phyloP scores from a whole-genome alignment of 139 green algal genomes.

The Auxenochlorella pyrenoidosa region DNA sequence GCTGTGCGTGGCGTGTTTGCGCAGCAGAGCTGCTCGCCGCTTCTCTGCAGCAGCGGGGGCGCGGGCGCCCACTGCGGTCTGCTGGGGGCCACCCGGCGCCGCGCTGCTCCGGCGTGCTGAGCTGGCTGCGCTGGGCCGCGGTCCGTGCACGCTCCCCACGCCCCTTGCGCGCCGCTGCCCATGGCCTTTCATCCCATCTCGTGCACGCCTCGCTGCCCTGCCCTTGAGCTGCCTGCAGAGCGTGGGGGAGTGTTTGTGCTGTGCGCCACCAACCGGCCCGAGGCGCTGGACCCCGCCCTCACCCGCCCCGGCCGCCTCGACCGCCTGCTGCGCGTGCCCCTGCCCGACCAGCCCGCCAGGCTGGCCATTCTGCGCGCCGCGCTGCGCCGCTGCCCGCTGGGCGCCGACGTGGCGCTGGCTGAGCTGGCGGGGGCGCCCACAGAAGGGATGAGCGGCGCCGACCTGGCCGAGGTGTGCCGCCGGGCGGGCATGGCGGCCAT shows the following conservation, averaged over 20 bases:
- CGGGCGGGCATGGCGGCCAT: conserved; percentile 25
- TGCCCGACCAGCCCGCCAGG: conserved; percentile 50
- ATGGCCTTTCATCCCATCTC: too few relatives aligned
- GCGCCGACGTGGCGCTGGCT: conserved; percentile 35
- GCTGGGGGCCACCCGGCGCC: too few relatives aligned
- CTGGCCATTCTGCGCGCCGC: conserved; percentile 38
- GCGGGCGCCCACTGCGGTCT: too few relatives aligned
- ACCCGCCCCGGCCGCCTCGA: conserved; percentile 77
- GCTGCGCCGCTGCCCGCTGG: conserved; percentile 39
- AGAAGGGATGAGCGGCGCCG: conserved; percentile 48
- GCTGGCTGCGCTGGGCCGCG: background rate
- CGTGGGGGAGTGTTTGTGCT: conserved; percentile 67
- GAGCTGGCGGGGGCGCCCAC: conserved; percentile 27
- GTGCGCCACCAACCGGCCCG: conserved; percentile 80
- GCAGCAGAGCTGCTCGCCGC: too few relatives aligned
- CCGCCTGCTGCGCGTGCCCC: conserved; percentile 59
- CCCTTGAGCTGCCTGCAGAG: background rate
- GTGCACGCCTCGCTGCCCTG: too few relatives aligned
- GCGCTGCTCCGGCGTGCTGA: too few relatives aligned
- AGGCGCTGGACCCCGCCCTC: conserved; percentile 78
- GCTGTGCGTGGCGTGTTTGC: too few relatives aligned
- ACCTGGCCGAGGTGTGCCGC: conserved; percentile 52
- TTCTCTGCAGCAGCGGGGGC: too few relatives aligned
- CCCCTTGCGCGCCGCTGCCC: background rate
- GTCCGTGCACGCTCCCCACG: background rate